phyloP scores from a whole-genome alignment of 1,284 basidiomycete genomes.

The Coniferiporia sulphurascens region DNA sequence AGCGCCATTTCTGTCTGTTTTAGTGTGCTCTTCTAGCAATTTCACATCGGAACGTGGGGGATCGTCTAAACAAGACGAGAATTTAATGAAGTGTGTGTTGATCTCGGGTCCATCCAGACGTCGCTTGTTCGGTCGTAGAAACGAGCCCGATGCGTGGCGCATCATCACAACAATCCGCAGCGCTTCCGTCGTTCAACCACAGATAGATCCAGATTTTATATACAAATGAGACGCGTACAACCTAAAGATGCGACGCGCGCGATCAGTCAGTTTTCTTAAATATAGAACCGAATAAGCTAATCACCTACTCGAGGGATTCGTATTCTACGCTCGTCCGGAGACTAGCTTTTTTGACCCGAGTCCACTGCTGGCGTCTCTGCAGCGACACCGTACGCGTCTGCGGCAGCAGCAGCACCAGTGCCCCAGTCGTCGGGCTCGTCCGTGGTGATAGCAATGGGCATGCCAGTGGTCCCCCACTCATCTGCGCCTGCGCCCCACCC shows the following conservation, averaged over 20 bases:
- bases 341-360: not conserved
- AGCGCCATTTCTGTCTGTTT: not conserved
- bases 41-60: too few species aligned
- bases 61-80: too few species aligned
- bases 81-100: too few species aligned
- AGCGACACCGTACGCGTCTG: not conserved
- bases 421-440: not conserved
- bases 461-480: not conserved
- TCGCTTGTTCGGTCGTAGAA: too few species aligned
- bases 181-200: not conserved
- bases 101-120: too few species aligned
- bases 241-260: not conserved
- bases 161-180: too few species aligned
- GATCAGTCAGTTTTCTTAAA: not conserved
- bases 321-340: not conserved
- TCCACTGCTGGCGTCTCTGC: not conserved
- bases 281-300: not conserved
- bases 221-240: not conserved
- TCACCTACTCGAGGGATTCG: not conserved
- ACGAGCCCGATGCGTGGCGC: too few species aligned
- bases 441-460: not conserved
- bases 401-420: not conserved
- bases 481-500: conserved; percentile 8
- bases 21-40: not conserved
- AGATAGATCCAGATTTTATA: not conserved